These are phyloP conservation scores for Verticillium klebahnii DNA, from an alignment of 2,329 filamentous ascomycete genomes.

Conservation along the genomic window DNA sequence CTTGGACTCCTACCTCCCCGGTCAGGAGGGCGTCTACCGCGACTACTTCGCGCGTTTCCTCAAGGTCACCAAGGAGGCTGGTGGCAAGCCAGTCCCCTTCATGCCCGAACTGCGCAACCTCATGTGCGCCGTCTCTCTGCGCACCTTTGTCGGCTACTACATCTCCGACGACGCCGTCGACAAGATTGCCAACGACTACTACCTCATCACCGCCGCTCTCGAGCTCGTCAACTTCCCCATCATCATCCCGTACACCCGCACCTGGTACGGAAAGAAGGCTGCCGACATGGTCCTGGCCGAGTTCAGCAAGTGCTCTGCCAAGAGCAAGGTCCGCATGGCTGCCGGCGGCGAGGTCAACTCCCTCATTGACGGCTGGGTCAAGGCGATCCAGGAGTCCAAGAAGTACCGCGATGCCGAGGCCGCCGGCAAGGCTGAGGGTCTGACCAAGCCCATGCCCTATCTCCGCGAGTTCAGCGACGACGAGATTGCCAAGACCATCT, in stretches of 20 bases:
- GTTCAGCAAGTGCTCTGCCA: conserved; percentile 86
- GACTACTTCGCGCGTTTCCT: conserved; percentile 79
- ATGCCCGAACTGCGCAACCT: conserved; percentile 91
- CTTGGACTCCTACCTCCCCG: conserved; percentile 82
- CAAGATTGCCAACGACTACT: conserved; percentile 95
- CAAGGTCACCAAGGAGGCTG: conserved; percentile 65
- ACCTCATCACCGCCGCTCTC: conserved; percentile 89
- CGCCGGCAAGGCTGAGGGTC: conserved; percentile 61
- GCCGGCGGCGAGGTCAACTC: conserved; percentile 82
- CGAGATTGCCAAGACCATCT: conserved; percentile 89
- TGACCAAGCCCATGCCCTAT: conserved; percentile 77
- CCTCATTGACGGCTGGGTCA: conserved; percentile 94
- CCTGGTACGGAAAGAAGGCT: conserved; percentile 96
- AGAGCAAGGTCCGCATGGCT: conserved; percentile 88
- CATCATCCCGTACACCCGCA: conserved; percentile 91
- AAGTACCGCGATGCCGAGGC: conserved; percentile 75
- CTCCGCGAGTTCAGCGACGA: conserved; percentile 85
- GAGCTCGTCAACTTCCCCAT: conserved; percentile 98
- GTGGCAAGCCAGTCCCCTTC: conserved; percentile 74
- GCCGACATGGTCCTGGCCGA: conserved; percentile 87
- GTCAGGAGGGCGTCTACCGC: conserved; percentile 88
- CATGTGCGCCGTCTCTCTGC: conserved; percentile 90
- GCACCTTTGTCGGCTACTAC: conserved; percentile 96
- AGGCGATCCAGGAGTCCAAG: conserved; percentile 80
- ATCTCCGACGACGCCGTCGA: conserved; percentile 86